phyloP scores from a whole-genome alignment of 768 basidiomycete genomes.

The Naematelia aurantialba region DNA sequence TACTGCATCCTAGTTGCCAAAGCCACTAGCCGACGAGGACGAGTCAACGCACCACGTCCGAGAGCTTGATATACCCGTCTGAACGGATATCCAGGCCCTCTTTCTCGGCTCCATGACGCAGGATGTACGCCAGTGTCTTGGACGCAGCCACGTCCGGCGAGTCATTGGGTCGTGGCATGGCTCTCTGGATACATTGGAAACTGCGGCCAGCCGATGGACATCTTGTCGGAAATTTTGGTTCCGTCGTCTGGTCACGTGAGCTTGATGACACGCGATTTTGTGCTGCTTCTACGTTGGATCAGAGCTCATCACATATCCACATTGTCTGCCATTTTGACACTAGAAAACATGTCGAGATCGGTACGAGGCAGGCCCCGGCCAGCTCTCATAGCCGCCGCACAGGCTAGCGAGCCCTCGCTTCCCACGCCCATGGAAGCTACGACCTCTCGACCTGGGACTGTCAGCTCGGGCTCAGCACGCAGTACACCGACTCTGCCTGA shows the following conservation, averaged over 20 bases:
- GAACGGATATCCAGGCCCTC: constrained; percentile 70
- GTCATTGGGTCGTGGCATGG: constrained; percentile 54
- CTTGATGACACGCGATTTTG: not conserved
- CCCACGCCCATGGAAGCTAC: constrained; percentile 1
- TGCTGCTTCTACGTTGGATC: no score
- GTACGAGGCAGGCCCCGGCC: not conserved
- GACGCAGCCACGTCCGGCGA: constrained; percentile 67
- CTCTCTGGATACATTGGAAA: not conserved
- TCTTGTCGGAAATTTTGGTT: not conserved
- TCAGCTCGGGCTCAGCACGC: constrained; percentile 2
- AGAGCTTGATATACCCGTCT: constrained; percentile 81
- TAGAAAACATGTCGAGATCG: not conserved
- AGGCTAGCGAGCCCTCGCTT: not conserved
- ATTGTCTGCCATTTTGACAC: not conserved
- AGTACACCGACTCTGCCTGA: constrained; percentile 9
- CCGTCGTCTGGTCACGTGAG: not conserved
- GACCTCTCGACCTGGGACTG: not conserved
- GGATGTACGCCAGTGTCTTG: constrained; percentile 83
- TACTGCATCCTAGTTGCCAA: not conserved
- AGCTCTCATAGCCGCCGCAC: not conserved
- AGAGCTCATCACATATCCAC: not conserved
- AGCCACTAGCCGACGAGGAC: no score
- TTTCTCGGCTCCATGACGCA: constrained; percentile 81
- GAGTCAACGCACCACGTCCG: constrained; percentile 71
- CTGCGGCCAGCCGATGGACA: not conserved